Evolutionary conservation across 257 asterid species (phyloP).

Genomic region (Solanum chiquidenum): DNA sequence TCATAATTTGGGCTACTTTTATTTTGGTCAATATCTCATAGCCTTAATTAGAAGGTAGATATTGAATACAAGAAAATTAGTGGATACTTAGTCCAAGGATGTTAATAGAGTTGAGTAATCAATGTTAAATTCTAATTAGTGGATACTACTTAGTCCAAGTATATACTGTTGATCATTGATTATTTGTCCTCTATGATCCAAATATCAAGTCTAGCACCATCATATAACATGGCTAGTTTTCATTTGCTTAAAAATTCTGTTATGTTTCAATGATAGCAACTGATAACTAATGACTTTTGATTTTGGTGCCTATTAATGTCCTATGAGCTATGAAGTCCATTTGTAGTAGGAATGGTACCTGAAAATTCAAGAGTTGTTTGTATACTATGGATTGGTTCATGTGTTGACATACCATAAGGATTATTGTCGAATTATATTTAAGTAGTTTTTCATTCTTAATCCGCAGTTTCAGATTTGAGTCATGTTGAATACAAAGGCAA

Average conservation of each 20-base stretch:
- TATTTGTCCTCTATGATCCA: not conserved
- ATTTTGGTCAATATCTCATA: too few relatives aligned
- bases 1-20: not conserved
- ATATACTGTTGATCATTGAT: not conserved
- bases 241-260: not conserved
- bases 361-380: not conserved
- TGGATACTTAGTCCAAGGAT: not conserved
- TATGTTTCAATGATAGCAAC: not conserved
- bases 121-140: not conserved
- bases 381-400: not conserved
- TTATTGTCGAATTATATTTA: too few relatives aligned
- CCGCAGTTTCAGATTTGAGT: accelerated
- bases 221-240: not conserved
- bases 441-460: not conserved
- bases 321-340: not conserved
- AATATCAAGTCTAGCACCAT: not conserved
- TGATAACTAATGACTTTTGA: not conserved
- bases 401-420: not conserved
- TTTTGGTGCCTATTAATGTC: not conserved
- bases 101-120: not conserved
- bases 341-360: not conserved
- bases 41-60: not conserved
- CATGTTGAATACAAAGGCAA: accelerated
- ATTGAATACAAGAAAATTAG: not conserved
- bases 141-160: not conserved